phyloP scores from a whole-genome alignment of 2,329 filamentous ascomycete genomes.

The Fusarium subtropicale region DNA sequence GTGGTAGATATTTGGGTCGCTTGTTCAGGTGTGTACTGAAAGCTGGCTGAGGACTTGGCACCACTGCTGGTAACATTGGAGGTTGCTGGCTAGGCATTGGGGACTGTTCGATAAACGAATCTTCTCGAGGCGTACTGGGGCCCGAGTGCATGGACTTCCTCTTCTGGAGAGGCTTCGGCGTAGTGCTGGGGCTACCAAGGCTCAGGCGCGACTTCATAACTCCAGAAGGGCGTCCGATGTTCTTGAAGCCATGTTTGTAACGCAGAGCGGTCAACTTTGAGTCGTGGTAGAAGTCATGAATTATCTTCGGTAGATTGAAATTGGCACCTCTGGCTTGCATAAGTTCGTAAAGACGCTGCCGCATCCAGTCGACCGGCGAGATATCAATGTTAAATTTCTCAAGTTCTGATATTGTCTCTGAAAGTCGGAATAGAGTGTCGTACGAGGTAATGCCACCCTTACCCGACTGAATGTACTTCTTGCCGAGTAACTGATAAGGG shows the following conservation, averaged over 20 bases:
- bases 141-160: slow-evolving; percentile 51
- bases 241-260: slow-evolving; percentile 65
- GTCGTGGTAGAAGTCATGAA: slow-evolving; percentile 68
- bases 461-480: slow-evolving; percentile 59
- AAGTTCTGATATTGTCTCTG: slow-evolving; percentile 65
- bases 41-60: slow-evolving; percentile 10
- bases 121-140: slow-evolving; percentile 46
- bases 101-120: slow-evolving; percentile 46
- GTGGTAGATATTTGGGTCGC: slow-evolving; percentile 42
- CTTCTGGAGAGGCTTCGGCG: slow-evolving; percentile 49
- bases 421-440: slow-evolving; percentile 67
- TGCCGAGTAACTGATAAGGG: slow-evolving; percentile 67
- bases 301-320: slow-evolving; percentile 64
- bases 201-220: slow-evolving; percentile 53
- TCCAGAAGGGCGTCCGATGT: slow-evolving; percentile 67
- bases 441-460: slow-evolving; percentile 61
- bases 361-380: slow-evolving; percentile 66
- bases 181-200: slow-evolving; percentile 40
- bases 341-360: slow-evolving; percentile 66
- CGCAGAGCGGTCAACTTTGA: slow-evolving; percentile 62
- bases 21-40: slow-evolving; percentile 44
- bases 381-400: slow-evolving; percentile 65
- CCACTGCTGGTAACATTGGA: slow-evolving; percentile 9
- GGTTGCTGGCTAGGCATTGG: slow-evolving; percentile 41
- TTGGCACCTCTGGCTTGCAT: slow-evolving; percentile 56